Percentiles rank a stretch among this genome's conserved stretches.
Evolutionary conservation across 176 grass and related monocot genomes (phyloP).

Genomic region (Metroxylon sagu): DNA sequence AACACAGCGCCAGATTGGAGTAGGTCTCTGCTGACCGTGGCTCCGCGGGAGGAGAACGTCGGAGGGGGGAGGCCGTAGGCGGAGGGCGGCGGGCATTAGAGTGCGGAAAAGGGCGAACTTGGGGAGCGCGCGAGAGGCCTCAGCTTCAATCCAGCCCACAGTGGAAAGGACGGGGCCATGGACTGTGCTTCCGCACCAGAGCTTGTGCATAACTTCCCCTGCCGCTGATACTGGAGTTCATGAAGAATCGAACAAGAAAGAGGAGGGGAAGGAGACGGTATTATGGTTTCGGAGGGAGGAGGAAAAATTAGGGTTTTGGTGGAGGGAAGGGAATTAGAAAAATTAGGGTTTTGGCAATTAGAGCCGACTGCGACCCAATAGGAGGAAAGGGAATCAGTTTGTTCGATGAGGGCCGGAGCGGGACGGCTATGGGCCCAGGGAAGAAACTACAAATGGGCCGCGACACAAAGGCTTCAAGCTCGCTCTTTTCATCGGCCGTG

Average conservation of each 20-base stretch:
- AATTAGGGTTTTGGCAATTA: constrained; percentile 6
- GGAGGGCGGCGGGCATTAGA: constrained; percentile 25
- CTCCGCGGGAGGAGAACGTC: background rate
- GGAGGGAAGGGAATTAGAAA: too few species aligned
- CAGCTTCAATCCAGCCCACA: constrained; percentile 25
- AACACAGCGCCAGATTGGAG: background rate
- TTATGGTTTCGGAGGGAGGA: background rate
- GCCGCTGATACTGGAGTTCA: constrained; percentile 25
- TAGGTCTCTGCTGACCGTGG: background rate
- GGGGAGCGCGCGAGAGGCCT: constrained; percentile 1
- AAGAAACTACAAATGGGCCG: too few species aligned
- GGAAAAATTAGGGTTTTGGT: background rate
- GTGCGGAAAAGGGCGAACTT: constrained; percentile 10
- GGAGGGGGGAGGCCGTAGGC: constrained; percentile 1
- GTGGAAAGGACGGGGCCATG: constrained; percentile 21
- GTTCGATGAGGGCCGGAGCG: too few species aligned
- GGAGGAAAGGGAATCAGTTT: too few species aligned
- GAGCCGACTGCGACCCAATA: too few species aligned
- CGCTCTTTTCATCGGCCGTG: too few species aligned
- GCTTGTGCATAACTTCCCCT: constrained; percentile 20
- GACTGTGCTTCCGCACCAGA: constrained; percentile 31
- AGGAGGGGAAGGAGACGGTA: background rate
- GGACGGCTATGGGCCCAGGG: too few species aligned
- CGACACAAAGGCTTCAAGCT: too few species aligned
- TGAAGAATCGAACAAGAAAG: background rate